Percentiles rank a stretch among this genome's conserved stretches.
phyloP scores from a whole-genome alignment of 2,329 filamentous ascomycete genomes.

The Ophiostoma piceae region DNA sequence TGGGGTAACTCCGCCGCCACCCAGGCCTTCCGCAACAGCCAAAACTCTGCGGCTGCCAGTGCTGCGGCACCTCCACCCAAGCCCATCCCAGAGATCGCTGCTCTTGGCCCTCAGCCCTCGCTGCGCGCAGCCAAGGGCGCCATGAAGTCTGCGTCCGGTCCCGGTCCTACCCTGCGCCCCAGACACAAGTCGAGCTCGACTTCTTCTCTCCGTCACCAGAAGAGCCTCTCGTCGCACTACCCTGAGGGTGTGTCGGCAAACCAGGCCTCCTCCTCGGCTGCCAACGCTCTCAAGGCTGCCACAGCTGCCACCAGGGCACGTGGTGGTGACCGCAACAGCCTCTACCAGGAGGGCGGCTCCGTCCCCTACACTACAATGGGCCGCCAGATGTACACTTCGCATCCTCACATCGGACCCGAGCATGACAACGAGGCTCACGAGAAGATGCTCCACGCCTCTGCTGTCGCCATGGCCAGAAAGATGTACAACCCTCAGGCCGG shows the following conservation, averaged over 20 bases:
- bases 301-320: slow-evolving; percentile 51
- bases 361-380: slow-evolving; percentile 62
- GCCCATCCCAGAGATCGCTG: slow-evolving; percentile 22
- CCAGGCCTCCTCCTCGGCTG: slow-evolving; percentile 32
- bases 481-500: slow-evolving; percentile 58
- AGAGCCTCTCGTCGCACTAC: slow-evolving; percentile 31
- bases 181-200: neutral
- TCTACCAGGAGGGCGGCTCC: slow-evolving; percentile 56
- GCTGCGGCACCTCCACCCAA: slow-evolving; percentile 21
- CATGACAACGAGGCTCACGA: slow-evolving; percentile 67
- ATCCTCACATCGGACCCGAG: slow-evolving; percentile 66
- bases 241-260: slow-evolving; percentile 13
- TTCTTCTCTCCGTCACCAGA: slow-evolving; percentile 29
- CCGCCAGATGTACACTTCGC: slow-evolving; percentile 70
- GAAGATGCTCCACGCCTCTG: slow-evolving; percentile 72
- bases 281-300: slow-evolving; percentile 57
- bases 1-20: slow-evolving; percentile 66
- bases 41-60: slow-evolving; percentile 15
- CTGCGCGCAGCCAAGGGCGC: slow-evolving; percentile 72
- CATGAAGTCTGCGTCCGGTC: slow-evolving; percentile 46
- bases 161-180: slow-evolving; percentile 5
- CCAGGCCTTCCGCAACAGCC: slow-evolving; percentile 39
- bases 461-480: slow-evolving; percentile 80
- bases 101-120: slow-evolving; percentile 57
- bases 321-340: slow-evolving; percentile 35